phyloP scores from a whole-genome alignment of 805 yeast species.

The Candida oleophila region DNA sequence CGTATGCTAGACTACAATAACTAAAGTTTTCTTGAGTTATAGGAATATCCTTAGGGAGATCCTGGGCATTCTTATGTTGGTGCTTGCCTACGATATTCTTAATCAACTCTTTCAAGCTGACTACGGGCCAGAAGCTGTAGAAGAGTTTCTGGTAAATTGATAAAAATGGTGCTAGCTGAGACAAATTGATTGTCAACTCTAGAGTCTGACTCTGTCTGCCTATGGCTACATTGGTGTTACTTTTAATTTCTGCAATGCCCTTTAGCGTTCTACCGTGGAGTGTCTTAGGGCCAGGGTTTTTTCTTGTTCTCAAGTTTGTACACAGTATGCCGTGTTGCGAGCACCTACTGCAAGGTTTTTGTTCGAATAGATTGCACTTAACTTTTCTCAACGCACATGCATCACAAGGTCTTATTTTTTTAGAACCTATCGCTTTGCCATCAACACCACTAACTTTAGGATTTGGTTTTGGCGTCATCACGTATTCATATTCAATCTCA shows the following conservation, averaged over 20 bases:
- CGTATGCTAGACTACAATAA: neutral
- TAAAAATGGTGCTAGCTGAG: neutral
- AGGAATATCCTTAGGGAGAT: neutral
- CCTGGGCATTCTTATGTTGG: neutral
- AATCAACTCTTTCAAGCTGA: neutral
- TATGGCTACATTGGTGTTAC: neutral
- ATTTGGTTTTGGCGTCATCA: too few relatives aligned
- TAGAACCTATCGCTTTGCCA: too few relatives aligned
- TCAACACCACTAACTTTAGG: too few relatives aligned
- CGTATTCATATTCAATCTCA: too few relatives aligned
- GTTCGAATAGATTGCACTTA: constrained; percentile 24
- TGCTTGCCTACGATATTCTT: neutral
- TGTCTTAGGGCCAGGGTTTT: constrained; percentile 38
- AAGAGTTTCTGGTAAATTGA: neutral
- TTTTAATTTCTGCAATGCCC: constrained; percentile 9
- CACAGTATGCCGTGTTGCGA: constrained; percentile 28
- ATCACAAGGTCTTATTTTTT: constrained; percentile 44
- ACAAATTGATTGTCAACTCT: constrained; percentile 6
- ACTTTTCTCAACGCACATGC: constrained; percentile 38
- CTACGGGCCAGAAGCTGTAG: neutral
- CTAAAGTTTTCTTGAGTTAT: neutral
- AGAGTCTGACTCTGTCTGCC: constrained; percentile 1
- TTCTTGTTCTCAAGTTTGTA: constrained; percentile 30
- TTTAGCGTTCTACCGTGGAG: constrained; percentile 28
- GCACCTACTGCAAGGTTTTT: constrained; percentile 32